Percentiles rank a stretch among this genome's conserved stretches.
These are phyloP conservation scores for Eucalyptus brandiana DNA, from an alignment of 345 rosid species.

Conservation along the genomic window DNA sequence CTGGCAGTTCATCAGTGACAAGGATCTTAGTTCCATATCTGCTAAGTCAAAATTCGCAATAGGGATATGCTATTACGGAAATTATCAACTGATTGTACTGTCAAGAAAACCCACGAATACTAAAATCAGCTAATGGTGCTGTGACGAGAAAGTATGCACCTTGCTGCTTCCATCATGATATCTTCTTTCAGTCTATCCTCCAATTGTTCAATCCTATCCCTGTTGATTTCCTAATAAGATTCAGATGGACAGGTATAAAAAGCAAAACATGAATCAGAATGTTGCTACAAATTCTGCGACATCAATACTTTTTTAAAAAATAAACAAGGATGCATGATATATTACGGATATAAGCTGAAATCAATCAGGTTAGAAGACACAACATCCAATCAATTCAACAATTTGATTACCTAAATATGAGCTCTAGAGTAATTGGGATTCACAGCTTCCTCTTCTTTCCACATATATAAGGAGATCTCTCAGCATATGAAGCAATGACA, in stretches of 20 bases:
- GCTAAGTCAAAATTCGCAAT: constrained; percentile 18
- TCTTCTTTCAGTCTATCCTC: constrained; percentile 88
- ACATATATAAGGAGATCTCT: not conserved
- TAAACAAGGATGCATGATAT: not conserved
- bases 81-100: not conserved
- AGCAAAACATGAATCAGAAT: not conserved
- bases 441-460: not conserved
- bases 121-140: not conserved
- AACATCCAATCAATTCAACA: not conserved
- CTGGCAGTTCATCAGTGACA: constrained; percentile 96
- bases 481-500: not conserved
- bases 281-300: not conserved
- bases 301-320: not conserved
- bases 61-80: not conserved
- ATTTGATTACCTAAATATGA: not conserved
- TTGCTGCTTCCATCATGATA: constrained; percentile 79
- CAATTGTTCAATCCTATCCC: constrained; percentile 90
- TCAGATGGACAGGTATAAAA: not conserved
- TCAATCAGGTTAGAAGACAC: not conserved
- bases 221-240: constrained; percentile 60
- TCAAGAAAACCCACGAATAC: not conserved
- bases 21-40: constrained; percentile 97
- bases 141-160: constrained; percentile 20
- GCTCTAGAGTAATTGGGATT: not conserved
- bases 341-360: not conserved